phyloP scores from a whole-genome alignment of 108 stramenopile genomes.

The Conticribra weissflogii region DNA sequence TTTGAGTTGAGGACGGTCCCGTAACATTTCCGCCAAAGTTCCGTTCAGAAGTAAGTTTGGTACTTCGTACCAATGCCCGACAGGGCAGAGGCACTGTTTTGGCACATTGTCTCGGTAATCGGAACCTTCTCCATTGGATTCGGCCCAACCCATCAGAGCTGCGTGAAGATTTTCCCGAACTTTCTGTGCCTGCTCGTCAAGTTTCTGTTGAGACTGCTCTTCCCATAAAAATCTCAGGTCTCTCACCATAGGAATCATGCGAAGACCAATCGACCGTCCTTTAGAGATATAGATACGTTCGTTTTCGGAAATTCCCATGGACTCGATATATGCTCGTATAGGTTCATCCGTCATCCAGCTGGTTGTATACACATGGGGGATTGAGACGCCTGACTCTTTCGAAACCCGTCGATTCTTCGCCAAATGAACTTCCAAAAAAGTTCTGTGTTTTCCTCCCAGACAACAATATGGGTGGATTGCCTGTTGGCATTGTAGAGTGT shows the following conservation, averaged over 20 bases:
- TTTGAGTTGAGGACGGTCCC: slow-evolving; percentile 57
- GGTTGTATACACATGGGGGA: slow-evolving; percentile 62
- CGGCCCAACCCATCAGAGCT: slow-evolving; percentile 60
- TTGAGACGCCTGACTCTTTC: slow-evolving; percentile 33
- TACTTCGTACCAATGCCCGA: slow-evolving; percentile 68
- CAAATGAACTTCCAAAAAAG: slow-evolving; percentile 63
- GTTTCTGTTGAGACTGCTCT: slow-evolving; percentile 52
- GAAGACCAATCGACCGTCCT: slow-evolving; percentile 55
- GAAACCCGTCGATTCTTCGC: slow-evolving; percentile 60
- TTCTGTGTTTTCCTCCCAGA: slow-evolving; percentile 51
- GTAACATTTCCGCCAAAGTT: slow-evolving; percentile 51
- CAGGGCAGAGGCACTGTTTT: slow-evolving; percentile 59
- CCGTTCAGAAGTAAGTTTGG: slow-evolving; percentile 64
- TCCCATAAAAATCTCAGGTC: slow-evolving; percentile 64
- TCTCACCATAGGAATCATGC: slow-evolving; percentile 54
- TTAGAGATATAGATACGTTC: slow-evolving; percentile 58
- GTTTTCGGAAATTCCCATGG: slow-evolving; percentile 24
- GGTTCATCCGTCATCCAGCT: slow-evolving; percentile 67
- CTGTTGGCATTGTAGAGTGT: too few species aligned
- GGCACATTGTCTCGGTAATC: slow-evolving; percentile 62
- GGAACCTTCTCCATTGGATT: slow-evolving; percentile 54
- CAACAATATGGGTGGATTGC: slow-evolving; percentile 62
- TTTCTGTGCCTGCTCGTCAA: slow-evolving; percentile 71
- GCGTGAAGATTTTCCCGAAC: slow-evolving; percentile 43
- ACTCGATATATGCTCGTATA: slow-evolving; percentile 39